These are phyloP conservation scores for Aegilops umbellulata DNA, from an alignment of 176 grass and related monocot genomes.

Conservation along the genomic window DNA sequence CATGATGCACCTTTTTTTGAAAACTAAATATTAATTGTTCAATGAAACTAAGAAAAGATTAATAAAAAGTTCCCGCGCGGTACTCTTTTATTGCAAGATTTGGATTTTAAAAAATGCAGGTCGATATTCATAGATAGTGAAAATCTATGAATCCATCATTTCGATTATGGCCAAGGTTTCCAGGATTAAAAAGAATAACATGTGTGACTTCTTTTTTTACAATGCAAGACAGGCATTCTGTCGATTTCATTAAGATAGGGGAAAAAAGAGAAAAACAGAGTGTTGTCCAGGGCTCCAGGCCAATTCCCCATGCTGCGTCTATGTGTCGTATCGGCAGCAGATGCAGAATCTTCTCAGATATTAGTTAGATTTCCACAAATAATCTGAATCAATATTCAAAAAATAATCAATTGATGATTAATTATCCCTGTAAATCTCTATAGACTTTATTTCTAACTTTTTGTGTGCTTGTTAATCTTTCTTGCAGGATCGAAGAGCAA, in stretches of 20 bases:
- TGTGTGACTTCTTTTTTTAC: not conserved
- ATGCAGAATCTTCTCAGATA: not conserved
- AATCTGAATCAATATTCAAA: not conserved
- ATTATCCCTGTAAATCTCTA: not conserved
- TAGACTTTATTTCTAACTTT: not conserved
- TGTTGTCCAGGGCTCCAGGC: no score
- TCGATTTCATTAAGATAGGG: no score
- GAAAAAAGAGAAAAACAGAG: no score
- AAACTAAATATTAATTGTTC: not conserved
- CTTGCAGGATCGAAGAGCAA: not conserved
- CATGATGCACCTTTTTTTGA: not conserved
- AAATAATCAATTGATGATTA: not conserved
- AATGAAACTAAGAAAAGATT: not conserved
- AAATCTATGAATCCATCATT: not conserved
- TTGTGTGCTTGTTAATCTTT: not conserved
- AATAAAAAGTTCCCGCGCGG: not conserved
- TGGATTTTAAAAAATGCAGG: not conserved
- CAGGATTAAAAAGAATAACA: not conserved
- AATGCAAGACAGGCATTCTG: no score
- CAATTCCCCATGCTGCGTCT: not conserved
- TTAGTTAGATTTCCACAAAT: not conserved
- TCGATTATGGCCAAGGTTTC: not conserved
- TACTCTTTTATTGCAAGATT: not conserved
- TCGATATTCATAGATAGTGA: not conserved
- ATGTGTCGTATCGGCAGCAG: not conserved